These are phyloP conservation scores for Ettlia oleoabundans DNA, from an alignment of 139 green algal genomes.

Conservation along the genomic window DNA sequence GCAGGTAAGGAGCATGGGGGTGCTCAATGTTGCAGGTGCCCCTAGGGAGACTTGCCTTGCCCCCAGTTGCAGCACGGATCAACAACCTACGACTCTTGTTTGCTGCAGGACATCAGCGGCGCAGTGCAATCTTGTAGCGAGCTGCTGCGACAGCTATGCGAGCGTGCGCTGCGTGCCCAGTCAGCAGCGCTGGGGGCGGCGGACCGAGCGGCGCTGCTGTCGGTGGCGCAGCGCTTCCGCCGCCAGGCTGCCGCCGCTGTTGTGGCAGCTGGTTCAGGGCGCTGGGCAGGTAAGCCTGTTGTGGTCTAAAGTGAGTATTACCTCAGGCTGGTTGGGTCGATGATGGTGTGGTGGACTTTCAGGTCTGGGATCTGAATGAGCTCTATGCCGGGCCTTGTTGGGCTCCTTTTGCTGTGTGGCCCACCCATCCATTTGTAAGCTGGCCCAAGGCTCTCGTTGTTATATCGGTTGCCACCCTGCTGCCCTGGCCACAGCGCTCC, in stretches of 20 bases:
- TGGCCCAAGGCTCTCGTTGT: background rate
- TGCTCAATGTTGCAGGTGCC: background rate
- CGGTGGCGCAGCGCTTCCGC: background rate
- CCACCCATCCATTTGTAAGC: slow-evolving; percentile 35
- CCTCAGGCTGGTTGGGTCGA: too few species aligned
- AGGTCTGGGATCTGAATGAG: too few species aligned
- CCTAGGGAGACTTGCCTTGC: too few species aligned
- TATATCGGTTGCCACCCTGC: too few species aligned
- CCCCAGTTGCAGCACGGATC: too few species aligned
- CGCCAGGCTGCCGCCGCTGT: slow-evolving; percentile 2
- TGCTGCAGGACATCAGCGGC: slow-evolving; percentile 4
- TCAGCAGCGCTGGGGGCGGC: background rate
- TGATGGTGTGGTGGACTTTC: too few species aligned
- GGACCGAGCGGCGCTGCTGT: slow-evolving; percentile 6
- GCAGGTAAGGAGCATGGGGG: background rate
- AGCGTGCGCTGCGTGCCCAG: background rate
- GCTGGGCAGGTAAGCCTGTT: slow-evolving; percentile 16
- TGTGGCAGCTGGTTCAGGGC: background rate
- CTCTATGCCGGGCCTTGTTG: too few species aligned
- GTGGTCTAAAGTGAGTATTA: too few species aligned
- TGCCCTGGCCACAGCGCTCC: too few species aligned
- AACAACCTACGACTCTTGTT: background rate
- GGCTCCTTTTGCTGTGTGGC: background rate
- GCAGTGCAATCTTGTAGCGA: background rate
- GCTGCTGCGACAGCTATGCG: slow-evolving; percentile 19